A percentile compares a stretch with the other conserved stretches of the same genome.
phyloP scores from a whole-genome alignment of 2,329 filamentous ascomycete species.

The Ilyonectria destructans region DNA sequence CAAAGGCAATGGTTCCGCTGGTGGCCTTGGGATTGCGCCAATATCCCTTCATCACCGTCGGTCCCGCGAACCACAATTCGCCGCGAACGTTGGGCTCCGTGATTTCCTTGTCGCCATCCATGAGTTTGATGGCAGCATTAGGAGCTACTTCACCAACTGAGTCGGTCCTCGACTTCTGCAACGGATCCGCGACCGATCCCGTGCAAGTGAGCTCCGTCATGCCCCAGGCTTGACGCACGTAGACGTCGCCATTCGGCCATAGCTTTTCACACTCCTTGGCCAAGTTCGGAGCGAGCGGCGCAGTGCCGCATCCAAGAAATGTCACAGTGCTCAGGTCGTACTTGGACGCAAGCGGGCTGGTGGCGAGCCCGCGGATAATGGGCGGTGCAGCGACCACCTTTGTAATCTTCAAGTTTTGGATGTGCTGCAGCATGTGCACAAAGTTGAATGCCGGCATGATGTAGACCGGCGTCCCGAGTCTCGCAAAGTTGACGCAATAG shows the following conservation, averaged over 20 bases:
- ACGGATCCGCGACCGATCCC: conserved; percentile 76
- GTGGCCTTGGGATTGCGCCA: conserved; percentile 82
- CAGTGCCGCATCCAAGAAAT: conserved; percentile 75
- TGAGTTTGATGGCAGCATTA: conserved; percentile 71
- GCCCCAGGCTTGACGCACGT: conserved; percentile 81
- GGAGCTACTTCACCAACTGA: conserved; percentile 55
- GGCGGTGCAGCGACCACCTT: conserved; percentile 80
- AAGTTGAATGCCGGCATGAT: conserved; percentile 87
- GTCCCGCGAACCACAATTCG: conserved; percentile 81
- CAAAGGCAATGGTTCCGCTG: conserved; percentile 66
- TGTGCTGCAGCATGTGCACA: conserved; percentile 76
- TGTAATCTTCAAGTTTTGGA: conserved; percentile 79
- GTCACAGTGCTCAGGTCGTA: conserved; percentile 80
- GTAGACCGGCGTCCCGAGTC: conserved; percentile 75
- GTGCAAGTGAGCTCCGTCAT: conserved; percentile 90
- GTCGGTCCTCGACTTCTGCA: conserved; percentile 60
- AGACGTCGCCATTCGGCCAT: conserved; percentile 59
- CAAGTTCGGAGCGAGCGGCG: conserved; percentile 74
- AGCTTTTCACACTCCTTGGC: conserved; percentile 62
- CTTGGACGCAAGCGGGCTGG: conserved; percentile 76
- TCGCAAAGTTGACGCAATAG: conserved; percentile 73
- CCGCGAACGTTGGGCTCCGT: conserved; percentile 69
- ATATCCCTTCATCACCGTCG: conserved; percentile 83
- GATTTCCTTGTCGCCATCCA: conserved; percentile 71
- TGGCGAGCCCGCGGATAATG: conserved; percentile 80